A percentile compares a stretch with the other conserved stretches of the same genome.
Evolutionary conservation across 306 rosid genomes (phyloP).

Genomic region (Vigna mungo): DNA sequence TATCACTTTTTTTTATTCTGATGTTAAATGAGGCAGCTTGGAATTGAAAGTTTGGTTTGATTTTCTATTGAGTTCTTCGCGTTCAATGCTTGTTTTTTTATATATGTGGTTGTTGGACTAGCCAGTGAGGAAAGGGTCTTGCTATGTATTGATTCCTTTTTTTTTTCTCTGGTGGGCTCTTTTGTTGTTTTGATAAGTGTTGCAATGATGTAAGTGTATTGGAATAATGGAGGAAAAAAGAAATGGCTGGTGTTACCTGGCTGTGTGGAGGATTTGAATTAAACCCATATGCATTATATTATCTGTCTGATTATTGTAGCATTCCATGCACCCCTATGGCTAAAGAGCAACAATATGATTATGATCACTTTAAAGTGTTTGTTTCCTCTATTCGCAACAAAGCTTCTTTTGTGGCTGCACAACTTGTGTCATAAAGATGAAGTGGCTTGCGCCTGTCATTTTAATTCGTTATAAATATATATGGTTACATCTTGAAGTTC

Average conservation of each 20-base stretch:
- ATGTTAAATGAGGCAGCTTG: background rate
- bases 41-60: background rate
- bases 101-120: background rate
- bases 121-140: background rate
- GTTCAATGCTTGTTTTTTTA: too few relatives aligned
- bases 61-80: too few relatives aligned
- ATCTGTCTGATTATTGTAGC: background rate
- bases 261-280: too few relatives aligned
- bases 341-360: background rate
- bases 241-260: background rate
- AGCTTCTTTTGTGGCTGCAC: background rate
- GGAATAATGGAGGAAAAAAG: background rate
- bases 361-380: too few relatives aligned
- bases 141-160: background rate
- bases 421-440: conserved; percentile 2
- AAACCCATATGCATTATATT: too few relatives aligned
- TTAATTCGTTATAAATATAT: conserved; percentile 6
- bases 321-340: background rate
- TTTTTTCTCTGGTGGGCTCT: conserved; percentile 10
- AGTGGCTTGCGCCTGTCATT: conserved; percentile 7
- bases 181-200: background rate
- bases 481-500: conserved; percentile 7
- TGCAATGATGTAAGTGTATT: background rate
- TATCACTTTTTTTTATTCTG: background rate
- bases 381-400: background rate